Base-by-base conservation (phyloP, 805 yeast genomes). In the Yarrowia alimentaria region DNA sequence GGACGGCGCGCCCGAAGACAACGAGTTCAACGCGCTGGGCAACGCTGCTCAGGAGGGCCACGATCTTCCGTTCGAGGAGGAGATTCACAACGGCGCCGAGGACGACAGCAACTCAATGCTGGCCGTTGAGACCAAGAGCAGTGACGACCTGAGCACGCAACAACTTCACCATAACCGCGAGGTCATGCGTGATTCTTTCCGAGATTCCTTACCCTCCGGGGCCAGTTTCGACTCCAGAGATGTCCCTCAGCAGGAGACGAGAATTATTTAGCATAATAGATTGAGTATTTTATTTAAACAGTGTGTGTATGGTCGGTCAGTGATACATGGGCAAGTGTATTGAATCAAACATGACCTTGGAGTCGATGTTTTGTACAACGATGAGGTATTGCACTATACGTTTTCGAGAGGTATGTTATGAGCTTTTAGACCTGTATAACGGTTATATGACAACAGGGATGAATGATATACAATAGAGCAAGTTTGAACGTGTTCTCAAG, bases 1-100 rank as follows among this genome's bases (percentile, higher is more conserved):
- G 20, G 57, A 59, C 54, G 55, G 57, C 21, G 56, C 63, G 48
- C 53, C 54, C 53, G 51, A 21, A 14, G 81, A 75, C 55, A 70
- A 81, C 55, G 91, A 84, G 67, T 73, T 84, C 56, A 79, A 79
- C 63, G 91, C 85, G 1, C 73, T 84, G 50, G 90, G 89, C 17
- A 83, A 82, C 28, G 40, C 51, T 33, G 51, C 51, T 19, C 51
- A 43, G 37, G 35, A 30, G 21, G 50, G 50, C 14, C 50, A 43
- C 17, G 50, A 29, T 31, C 22, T 43, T 21, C 29, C 30, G 3
- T 31, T 30, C n/a, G 50, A 43, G 16, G 50, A 43, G 28, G 48
- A 40, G 25, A 13, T 40, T 21, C 37, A n/a, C n/a, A n/a, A n/a
- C n/a, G n/a, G 18, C 3, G 29, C 13, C 28, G 17, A 30, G 10